Evolutionary conservation across 2,329 filamentous ascomycete genomes (phyloP).

Genomic region (Trichoderma breve): DNA sequence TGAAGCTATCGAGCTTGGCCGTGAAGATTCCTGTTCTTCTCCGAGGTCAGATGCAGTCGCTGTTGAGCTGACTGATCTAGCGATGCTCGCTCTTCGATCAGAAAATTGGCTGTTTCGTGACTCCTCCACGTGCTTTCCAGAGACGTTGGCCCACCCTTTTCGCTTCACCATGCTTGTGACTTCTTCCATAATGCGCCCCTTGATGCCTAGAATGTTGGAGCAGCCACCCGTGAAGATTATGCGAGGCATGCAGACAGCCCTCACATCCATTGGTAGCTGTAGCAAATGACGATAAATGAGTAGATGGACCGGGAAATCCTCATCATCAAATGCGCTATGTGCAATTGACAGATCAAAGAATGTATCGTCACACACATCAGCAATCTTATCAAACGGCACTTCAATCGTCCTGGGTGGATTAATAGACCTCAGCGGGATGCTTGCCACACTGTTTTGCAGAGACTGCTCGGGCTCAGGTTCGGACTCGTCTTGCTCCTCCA

Average conservation of each 20-base stretch:
- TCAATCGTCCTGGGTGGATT: conserved; percentile 54
- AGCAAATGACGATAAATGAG: conserved; percentile 76
- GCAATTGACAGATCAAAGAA: conserved; percentile 63
- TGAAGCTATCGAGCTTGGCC: conserved; percentile 27
- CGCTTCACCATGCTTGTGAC: conserved; percentile 63
- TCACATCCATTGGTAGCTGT: conserved; percentile 74
- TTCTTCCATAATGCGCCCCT: conserved; percentile 73
- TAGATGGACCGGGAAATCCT: conserved; percentile 75
- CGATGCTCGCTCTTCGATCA: conserved; percentile 26
- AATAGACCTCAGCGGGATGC: conserved; percentile 48
- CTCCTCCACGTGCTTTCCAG: conserved; percentile 64
- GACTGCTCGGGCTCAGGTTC: conserved; percentile 37
- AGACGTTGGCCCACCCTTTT: conserved; percentile 75
- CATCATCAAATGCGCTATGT: conserved; percentile 68
- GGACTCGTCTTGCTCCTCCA: conserved; percentile 58
- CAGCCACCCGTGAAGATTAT: conserved; percentile 84
- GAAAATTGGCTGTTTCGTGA: conserved; percentile 38
- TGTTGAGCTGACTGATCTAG: conserved; percentile 24
- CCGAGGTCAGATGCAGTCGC: conserved; percentile 26
- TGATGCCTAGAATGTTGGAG: conserved; percentile 75
- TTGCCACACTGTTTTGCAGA: conserved; percentile 31
- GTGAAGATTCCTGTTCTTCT: conserved; percentile 27
- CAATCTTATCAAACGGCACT: conserved; percentile 67
- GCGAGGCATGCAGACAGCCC: conserved; percentile 82
- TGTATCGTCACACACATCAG: conserved; percentile 70